A percentile compares a stretch with the other conserved stretches of the same genome.
Evolutionary conservation across 2,329 filamentous ascomycete species (phyloP).

Genomic region (Colletotrichum agaves): DNA sequence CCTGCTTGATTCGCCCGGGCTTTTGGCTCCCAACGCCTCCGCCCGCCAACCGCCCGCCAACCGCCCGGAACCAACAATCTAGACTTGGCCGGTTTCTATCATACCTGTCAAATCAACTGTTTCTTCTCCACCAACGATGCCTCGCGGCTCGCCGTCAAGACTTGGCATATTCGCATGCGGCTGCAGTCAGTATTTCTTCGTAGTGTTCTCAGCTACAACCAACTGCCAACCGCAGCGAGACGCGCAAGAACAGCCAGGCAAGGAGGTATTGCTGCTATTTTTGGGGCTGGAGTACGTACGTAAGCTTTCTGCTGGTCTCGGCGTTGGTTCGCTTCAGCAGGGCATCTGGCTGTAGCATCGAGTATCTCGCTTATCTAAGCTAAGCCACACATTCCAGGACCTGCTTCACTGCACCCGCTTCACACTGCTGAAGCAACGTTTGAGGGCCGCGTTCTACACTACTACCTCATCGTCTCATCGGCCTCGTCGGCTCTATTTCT

Average conservation of each 20-base stretch:
- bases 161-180: slow-evolving; percentile 19
- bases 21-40: neutral
- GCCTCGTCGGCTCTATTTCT: slow-evolving; percentile 22
- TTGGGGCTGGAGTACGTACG: slow-evolving; percentile 23
- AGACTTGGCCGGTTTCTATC: neutral
- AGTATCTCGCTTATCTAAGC: slow-evolving; percentile 23
- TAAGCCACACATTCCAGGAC: slow-evolving; percentile 17
- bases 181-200: neutral
- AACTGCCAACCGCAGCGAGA: slow-evolving; percentile 19
- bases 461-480: neutral
- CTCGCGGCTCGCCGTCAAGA: slow-evolving; percentile 12
- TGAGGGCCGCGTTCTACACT: neutral
- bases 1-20: neutral
- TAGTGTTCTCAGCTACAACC: slow-evolving; percentile 3
- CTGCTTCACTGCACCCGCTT: neutral
- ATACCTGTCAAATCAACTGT: neutral
- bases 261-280: slow-evolving; percentile 27
- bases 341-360: neutral
- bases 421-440: neutral
- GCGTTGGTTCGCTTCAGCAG: neutral
- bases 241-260: slow-evolving; percentile 20
- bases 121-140: neutral
- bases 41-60: neutral
- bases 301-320: too few relatives aligned
- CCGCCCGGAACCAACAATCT: slow-evolving; percentile 8